Evolutionary conservation across 768 basidiomycete species (phyloP).

Genomic region (Psilocybe tampanensis): DNA sequence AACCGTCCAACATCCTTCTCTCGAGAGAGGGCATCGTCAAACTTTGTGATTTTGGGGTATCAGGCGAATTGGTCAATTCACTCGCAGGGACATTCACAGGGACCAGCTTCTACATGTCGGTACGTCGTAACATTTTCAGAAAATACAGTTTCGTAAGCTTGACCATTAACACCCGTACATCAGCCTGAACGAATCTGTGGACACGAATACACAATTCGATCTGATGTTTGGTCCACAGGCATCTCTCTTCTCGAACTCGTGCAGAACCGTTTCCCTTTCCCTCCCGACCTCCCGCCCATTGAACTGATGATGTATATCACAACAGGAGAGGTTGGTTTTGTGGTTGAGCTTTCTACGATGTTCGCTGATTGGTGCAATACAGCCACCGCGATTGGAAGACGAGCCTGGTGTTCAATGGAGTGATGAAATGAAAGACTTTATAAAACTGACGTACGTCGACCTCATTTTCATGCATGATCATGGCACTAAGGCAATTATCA

Average conservation of each 20-base stretch:
- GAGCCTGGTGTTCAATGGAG: conserved; percentile 74
- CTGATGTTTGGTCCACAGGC: conserved; percentile 98
- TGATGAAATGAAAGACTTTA: conserved; percentile 89
- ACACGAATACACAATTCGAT: conserved; percentile 88
- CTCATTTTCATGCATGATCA: background rate
- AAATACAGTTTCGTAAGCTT: conserved; percentile 5
- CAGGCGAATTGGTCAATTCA: conserved; percentile 91
- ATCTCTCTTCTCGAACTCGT: conserved; percentile 94
- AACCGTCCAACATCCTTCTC: conserved; percentile 90
- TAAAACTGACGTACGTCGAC: conserved; percentile 73
- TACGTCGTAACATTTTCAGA: conserved; percentile 45
- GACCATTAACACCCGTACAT: conserved; percentile 8
- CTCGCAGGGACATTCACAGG: conserved; percentile 96
- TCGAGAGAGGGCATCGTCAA: conserved; percentile 90
- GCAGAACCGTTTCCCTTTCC: conserved; percentile 94
- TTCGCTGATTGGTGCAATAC: conserved; percentile 8
- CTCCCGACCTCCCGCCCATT: conserved; percentile 88
- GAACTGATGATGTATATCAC: conserved; percentile 93
- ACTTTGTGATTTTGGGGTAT: conserved; percentile 96
- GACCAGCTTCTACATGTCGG: conserved; percentile 98
- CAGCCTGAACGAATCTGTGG: conserved; percentile 96
- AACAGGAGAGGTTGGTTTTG: conserved; percentile 63
- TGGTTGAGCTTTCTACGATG: conserved; percentile 7
- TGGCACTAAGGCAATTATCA: conserved; percentile 10
- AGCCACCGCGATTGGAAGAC: conserved; percentile 86